Evolutionary conservation across 768 basidiomycete species (phyloP).

Genomic region (Leccinum subgranulosum): DNA sequence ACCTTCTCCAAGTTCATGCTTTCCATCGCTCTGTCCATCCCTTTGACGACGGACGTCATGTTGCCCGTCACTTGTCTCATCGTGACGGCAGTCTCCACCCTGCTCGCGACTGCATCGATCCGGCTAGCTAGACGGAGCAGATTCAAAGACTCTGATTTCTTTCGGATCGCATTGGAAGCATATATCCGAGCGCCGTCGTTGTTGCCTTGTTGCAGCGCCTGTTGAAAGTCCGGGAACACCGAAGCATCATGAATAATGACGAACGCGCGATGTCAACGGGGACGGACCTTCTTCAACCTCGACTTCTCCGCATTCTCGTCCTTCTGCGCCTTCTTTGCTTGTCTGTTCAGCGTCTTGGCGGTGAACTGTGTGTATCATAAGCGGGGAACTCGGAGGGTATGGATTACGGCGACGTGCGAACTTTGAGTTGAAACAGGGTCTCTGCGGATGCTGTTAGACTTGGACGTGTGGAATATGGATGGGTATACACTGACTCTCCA

Average conservation of each 20-base stretch:
- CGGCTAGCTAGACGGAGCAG: slow-evolving; percentile 85
- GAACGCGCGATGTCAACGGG: neutral
- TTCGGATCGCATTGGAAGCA: slow-evolving; percentile 95
- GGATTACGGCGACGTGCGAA: slow-evolving; percentile 30
- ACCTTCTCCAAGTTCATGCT: slow-evolving; percentile 98
- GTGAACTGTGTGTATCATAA: slow-evolving; percentile 68
- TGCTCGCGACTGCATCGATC: slow-evolving; percentile 94
- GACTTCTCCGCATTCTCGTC: slow-evolving; percentile 88
- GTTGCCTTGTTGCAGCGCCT: slow-evolving; percentile 97
- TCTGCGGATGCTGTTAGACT: slow-evolving; percentile 47
- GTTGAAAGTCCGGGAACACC: slow-evolving; percentile 1
- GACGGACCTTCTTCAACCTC: slow-evolving; percentile 84
- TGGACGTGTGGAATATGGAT: neutral
- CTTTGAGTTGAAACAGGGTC: slow-evolving; percentile 98
- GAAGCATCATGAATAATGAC: neutral
- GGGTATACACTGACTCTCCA: slow-evolving; percentile 71
- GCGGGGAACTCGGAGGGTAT: slow-evolving; percentile 1
- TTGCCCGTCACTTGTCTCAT: slow-evolving; percentile 96
- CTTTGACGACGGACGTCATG: slow-evolving; percentile 94
- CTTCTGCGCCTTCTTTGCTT: slow-evolving; percentile 97
- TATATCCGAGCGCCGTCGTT: slow-evolving; percentile 97
- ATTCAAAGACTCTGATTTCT: slow-evolving; percentile 94
- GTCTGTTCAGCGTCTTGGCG: slow-evolving; percentile 89
- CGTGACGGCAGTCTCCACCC: slow-evolving; percentile 97
- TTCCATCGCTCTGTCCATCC: slow-evolving; percentile 99